Percentiles rank a stretch among this genome's conserved stretches.
These are phyloP conservation scores for Lachnellula subtilissima DNA, from an alignment of 2,329 filamentous ascomycete genomes.

Conservation along the genomic window DNA sequence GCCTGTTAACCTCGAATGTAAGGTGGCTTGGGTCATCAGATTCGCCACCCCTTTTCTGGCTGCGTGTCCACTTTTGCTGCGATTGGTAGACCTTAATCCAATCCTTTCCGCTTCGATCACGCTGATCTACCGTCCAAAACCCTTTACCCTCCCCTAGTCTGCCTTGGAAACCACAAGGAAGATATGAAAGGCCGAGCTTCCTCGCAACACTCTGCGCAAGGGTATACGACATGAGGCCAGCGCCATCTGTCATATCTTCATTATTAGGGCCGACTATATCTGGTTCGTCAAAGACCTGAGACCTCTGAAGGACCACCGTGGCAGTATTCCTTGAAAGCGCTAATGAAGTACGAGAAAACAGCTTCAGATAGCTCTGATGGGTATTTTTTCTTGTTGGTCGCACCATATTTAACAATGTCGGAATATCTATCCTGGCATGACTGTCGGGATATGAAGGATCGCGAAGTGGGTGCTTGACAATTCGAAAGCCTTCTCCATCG, in stretches of 20 bases:
- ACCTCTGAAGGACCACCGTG: slow-evolving; percentile 38
- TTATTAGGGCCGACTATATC: slow-evolving; percentile 10
- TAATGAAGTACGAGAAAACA: slow-evolving; percentile 53
- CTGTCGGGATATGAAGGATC: not conserved
- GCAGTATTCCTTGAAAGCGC: slow-evolving; percentile 41
- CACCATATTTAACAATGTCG: slow-evolving; percentile 48
- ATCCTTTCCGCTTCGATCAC: slow-evolving; percentile 40
- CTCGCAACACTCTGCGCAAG: slow-evolving; percentile 51
- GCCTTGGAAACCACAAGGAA: slow-evolving; percentile 63
- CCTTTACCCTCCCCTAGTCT: slow-evolving; percentile 72
- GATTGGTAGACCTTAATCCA: slow-evolving; percentile 66
- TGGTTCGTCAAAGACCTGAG: slow-evolving; percentile 40
- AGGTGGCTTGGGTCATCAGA: slow-evolving; percentile 43
- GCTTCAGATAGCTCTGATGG: slow-evolving; percentile 46
- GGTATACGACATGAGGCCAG: slow-evolving; percentile 57
- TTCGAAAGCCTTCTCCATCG: slow-evolving; percentile 33
- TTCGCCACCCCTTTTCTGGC: slow-evolving; percentile 37
- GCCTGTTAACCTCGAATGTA: slow-evolving; percentile 59
- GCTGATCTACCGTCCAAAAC: slow-evolving; percentile 61
- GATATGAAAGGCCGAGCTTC: slow-evolving; percentile 44
- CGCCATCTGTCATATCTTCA: slow-evolving; percentile 62
- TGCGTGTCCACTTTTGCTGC: slow-evolving; percentile 62
- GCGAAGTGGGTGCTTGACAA: not conserved
- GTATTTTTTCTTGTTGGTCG: slow-evolving; percentile 43
- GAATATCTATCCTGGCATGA: slow-evolving; percentile 31